Conservation (phyloP, 116 monocot genomes). For the Zostera marina region DNA sequence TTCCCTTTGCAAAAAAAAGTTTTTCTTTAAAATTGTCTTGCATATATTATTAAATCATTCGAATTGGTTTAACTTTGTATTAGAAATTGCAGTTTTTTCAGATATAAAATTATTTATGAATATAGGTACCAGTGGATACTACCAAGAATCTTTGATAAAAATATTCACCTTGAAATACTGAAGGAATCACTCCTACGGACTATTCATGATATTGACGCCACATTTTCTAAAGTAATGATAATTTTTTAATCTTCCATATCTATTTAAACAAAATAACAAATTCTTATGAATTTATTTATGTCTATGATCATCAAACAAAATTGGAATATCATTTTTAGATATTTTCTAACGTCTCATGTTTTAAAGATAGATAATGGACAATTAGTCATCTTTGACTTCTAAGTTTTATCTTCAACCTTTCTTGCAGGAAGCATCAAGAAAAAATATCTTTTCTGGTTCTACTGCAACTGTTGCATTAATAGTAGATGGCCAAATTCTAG, state of each 20-base stretch:
- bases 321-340: too few species aligned
- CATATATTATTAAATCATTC: too few species aligned
- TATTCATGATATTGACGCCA: constrained; percentile 71
- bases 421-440: constrained; percentile 60
- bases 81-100: too few species aligned
- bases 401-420: neutral
- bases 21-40: too few species aligned
- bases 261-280: neutral
- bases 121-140: constrained; percentile 29
- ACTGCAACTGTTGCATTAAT: constrained; percentile 75
- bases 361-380: neutral
- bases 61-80: too few species aligned
- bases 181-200: constrained; percentile 74
- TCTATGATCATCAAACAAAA: too few species aligned
- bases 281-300: too few species aligned
- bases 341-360: neutral
- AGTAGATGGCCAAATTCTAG: constrained; percentile 55
- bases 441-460: constrained; percentile 51
- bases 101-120: neutral
- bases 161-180: constrained; percentile 49
- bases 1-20: too few species aligned
- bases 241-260: neutral
- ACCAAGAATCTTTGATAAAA: constrained; percentile 35
- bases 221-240: constrained; percentile 57
- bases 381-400: neutral